Percentiles rank a stretch among this genome's conserved stretches.
These are phyloP conservation scores for Nannochloris sp. DNA, from an alignment of 139 green algal species.

Conservation along the genomic window DNA sequence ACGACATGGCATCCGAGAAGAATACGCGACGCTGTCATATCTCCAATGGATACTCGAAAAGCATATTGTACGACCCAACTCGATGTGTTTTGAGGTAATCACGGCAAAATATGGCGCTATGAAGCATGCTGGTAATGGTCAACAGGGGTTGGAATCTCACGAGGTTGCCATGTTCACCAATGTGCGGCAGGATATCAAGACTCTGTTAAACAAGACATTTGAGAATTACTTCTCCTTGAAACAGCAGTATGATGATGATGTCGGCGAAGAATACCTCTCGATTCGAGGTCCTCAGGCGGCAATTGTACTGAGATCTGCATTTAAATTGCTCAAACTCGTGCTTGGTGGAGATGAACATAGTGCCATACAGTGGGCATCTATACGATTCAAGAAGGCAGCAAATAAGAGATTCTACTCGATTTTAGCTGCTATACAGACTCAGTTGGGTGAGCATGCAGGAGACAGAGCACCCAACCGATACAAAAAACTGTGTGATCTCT, in stretches of 20 bases:
- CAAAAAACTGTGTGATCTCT: conserved; percentile 33
- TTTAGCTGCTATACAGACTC: conserved; percentile 18
- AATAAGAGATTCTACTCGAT: conserved; percentile 33
- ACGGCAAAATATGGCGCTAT: conserved; percentile 29
- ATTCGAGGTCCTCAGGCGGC: conserved; percentile 17
- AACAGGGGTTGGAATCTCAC: conserved; percentile 13
- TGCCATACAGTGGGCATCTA: conserved; percentile 30
- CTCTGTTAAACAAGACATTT: conserved; percentile 35
- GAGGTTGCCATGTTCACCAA: conserved; percentile 33
- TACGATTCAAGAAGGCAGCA: conserved; percentile 32
- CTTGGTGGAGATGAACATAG: neutral
- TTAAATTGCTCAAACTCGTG: conserved; percentile 8
- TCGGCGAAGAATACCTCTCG: conserved; percentile 28
- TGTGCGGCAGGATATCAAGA: conserved; percentile 24
- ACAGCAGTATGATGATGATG: conserved; percentile 24
- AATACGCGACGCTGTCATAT: conserved; percentile 35
- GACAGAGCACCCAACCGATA: conserved; percentile 11
- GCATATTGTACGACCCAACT: conserved; percentile 32
- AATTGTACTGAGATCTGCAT: conserved; percentile 22
- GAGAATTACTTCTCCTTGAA: conserved; percentile 45
- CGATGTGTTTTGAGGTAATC: conserved; percentile 35
- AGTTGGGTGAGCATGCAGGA: conserved; percentile 7
- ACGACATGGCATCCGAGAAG: conserved; percentile 30
- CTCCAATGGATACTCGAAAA: conserved; percentile 36
- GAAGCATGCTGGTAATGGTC: conserved; percentile 19